Percentiles rank a stretch among this genome's conserved stretches.
phyloP scores from a whole-genome alignment of 352 stramenopile species.

The Globisporangium emineosum region DNA sequence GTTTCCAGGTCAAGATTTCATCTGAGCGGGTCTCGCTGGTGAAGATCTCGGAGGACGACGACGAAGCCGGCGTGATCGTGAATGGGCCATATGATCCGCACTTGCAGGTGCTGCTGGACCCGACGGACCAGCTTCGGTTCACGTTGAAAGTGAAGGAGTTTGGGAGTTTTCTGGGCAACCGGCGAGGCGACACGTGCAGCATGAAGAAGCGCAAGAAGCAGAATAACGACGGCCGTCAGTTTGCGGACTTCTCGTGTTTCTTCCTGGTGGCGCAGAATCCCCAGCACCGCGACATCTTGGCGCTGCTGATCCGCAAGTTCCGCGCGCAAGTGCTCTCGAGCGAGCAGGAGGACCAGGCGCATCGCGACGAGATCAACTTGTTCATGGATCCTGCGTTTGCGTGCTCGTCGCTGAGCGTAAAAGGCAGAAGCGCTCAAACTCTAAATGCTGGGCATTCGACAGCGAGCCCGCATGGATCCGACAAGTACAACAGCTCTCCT shows the following conservation, averaged over 20 bases:
- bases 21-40: constrained; percentile 45
- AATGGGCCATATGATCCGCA: constrained; percentile 47
- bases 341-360: constrained; percentile 56
- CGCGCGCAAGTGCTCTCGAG: constrained; percentile 38
- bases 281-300: constrained; percentile 76
- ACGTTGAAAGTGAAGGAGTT: constrained; percentile 77
- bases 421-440: neutral
- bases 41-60: constrained; percentile 74
- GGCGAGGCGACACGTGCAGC: constrained; percentile 56
- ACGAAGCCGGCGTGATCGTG: constrained; percentile 60
- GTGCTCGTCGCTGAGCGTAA: constrained; percentile 9
- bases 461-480: neutral
- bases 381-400: constrained; percentile 70
- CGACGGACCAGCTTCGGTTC: constrained; percentile 59
- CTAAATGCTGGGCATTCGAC: constrained; percentile 2
- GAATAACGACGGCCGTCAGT: constrained; percentile 9
- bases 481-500: neutral
- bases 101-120: constrained; percentile 72
- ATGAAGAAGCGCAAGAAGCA: constrained; percentile 33
- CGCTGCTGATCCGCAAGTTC: constrained; percentile 71
- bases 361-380: constrained; percentile 58
- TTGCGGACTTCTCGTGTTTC: constrained; percentile 63
- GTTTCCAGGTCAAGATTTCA: constrained; percentile 79
- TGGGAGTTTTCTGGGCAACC: constrained; percentile 64
- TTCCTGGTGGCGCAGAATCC: constrained; percentile 75